phyloP scores from a whole-genome alignment of 1,284 basidiomycete genomes.

The Pseudozyma sp. region DNA sequence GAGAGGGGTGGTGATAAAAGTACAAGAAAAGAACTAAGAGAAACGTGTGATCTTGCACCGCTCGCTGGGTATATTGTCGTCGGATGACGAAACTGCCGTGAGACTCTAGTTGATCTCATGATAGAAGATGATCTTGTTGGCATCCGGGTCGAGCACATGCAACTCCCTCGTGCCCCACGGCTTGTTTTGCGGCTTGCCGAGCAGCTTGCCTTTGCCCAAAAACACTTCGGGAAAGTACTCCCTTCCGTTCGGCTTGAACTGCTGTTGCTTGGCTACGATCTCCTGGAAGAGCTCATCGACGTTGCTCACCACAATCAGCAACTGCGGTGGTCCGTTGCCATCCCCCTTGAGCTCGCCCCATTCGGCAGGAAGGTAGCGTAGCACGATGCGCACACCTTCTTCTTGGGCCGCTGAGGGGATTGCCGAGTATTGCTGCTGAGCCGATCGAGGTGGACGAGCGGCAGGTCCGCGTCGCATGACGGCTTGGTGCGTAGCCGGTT shows the following conservation, averaged over 20 bases:
- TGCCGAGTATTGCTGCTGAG: slow-evolving; percentile 28
- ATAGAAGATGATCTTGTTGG: slow-evolving; percentile 54
- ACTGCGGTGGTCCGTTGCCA: slow-evolving; percentile 41
- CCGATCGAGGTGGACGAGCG: slow-evolving; percentile 28
- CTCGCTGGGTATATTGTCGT: not conserved
- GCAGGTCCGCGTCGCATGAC: slow-evolving; percentile 37
- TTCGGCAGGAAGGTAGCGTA: slow-evolving; percentile 38
- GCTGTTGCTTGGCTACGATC: slow-evolving; percentile 39
- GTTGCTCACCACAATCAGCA: slow-evolving; percentile 45
- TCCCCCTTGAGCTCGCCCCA: slow-evolving; percentile 51
- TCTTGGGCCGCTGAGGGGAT: slow-evolving; percentile 40
- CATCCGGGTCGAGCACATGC: slow-evolving; percentile 56
- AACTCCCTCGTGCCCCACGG: slow-evolving; percentile 56
- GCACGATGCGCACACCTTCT: slow-evolving; percentile 39
- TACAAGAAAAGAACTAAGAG: no score
- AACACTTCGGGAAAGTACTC: slow-evolving; percentile 58
- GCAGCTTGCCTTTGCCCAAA: slow-evolving; percentile 41
- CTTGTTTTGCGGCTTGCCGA: slow-evolving; percentile 53
- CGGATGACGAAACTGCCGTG: not conserved
- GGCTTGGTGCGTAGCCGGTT: slow-evolving; percentile 42
- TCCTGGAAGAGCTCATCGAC: slow-evolving; percentile 46
- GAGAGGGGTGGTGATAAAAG: slow-evolving; percentile 1
- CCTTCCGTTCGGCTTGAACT: slow-evolving; percentile 39
- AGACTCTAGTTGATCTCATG: slow-evolving; percentile 33
- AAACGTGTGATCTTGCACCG: no score